Evolutionary conservation across 768 basidiomycete genomes (phyloP), one percentile per base, ranked within the genome.

Genomic region (Termitomyces sp.): DNA sequence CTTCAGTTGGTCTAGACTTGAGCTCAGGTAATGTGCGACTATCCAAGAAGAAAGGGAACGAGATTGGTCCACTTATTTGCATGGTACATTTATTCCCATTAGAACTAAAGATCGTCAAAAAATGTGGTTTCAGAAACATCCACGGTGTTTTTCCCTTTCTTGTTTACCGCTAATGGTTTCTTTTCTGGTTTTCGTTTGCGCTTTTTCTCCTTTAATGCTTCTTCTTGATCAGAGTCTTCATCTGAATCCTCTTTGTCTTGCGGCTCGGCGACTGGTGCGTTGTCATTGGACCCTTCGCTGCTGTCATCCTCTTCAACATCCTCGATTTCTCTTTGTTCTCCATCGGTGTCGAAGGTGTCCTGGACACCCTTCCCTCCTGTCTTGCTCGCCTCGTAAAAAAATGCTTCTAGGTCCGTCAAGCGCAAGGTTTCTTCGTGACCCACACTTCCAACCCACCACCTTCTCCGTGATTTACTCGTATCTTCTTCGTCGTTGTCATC

Each of bases 391-490:
- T 73, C 71, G 34, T 66, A 70, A 63, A 96, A 88, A 48, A 93
- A 82, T 36, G 83, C 87, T 64, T 80, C 84, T 50, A 98, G 75
- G 71, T 96, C 89, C 28, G 93, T 95, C 73, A 98, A 73, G 66
- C 87, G 88, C 62, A 97, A 67, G 8, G 82, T 77, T 56, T 96
- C 91, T 60, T 98, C 95, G 63, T 98, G 94, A 31, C 92, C 92
- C 26, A 85, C 91, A 69, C 93, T 95, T 22, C 87, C 95, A n/a
- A 94, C 81, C 92, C 94, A 97, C 74, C 86, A 86, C 22, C 81
- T 79, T 57, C 68, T 62, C 49, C 62, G 55, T 52, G 51, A 41
- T 37, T 56, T 39, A 18, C 31, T 54, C 46, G 64, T 59, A 18
- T 62, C 60, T 1, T 66, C 66, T 33, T 62, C 61, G 16, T 68